phyloP scores from a whole-genome alignment of 352 stramenopile species.

The Sclerospora graminicola region DNA sequence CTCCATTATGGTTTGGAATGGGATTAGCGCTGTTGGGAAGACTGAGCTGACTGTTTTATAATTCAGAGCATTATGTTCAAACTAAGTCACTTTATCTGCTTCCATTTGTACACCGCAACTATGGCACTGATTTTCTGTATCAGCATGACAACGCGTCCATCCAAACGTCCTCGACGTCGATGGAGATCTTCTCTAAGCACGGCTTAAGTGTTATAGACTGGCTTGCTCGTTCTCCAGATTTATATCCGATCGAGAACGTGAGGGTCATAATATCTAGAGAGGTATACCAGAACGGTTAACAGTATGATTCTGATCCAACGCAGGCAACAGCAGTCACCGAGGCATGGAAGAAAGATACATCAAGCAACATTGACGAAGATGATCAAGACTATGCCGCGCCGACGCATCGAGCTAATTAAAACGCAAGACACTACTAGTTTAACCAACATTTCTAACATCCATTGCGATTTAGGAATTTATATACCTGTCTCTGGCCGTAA shows the following conservation, averaged over 20 bases:
- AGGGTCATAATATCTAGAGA: neutral
- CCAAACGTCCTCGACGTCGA: neutral
- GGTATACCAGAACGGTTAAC: neutral
- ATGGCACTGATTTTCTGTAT: neutral
- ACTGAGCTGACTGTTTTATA: neutral
- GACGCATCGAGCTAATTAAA: neutral
- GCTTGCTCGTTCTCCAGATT: neutral
- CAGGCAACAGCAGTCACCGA: neutral
- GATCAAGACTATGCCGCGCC: neutral
- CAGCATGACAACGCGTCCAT: neutral
- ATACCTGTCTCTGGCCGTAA: neutral
- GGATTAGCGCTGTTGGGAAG: too few relatives aligned
- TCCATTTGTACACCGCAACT: too few relatives aligned
- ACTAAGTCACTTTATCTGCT: too few relatives aligned
- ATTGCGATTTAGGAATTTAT: neutral
- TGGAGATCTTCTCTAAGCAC: neutral
- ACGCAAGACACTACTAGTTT: neutral
- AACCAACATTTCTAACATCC: neutral
- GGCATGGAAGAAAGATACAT: neutral
- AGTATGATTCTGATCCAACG: neutral
- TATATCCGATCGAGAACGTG: neutral
- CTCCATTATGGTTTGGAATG: neutral
- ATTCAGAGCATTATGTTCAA: neutral
- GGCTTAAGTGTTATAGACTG: neutral
- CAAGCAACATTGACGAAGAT: neutral